These are phyloP conservation scores for Penicillium odoratum DNA, from an alignment of 495 filamentous ascomycete genomes.

Conservation along the genomic window DNA sequence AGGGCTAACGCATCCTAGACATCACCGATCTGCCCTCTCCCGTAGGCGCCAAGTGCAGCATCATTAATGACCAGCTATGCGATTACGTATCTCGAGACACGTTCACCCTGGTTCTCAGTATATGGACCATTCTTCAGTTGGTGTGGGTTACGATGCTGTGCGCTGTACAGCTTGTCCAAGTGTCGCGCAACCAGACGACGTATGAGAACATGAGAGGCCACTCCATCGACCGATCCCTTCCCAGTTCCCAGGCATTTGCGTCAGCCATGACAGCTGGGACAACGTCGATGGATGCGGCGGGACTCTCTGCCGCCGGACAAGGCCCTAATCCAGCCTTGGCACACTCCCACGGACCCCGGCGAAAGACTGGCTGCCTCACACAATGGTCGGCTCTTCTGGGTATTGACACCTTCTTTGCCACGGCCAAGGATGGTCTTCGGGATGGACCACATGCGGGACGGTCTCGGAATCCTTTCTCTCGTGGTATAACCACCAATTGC, in stretches of 20 bases:
- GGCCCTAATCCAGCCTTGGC: slow-evolving; percentile 47
- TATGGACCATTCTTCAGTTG: slow-evolving; percentile 81
- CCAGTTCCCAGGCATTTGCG: slow-evolving; percentile 65
- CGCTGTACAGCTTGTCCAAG: slow-evolving; percentile 85
- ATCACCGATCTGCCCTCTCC: slow-evolving; percentile 55
- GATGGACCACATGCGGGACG: slow-evolving; percentile 48
- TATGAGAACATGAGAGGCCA: slow-evolving; percentile 90
- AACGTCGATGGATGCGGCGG: slow-evolving; percentile 65
- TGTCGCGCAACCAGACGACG: slow-evolving; percentile 88
- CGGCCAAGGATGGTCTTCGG: slow-evolving; percentile 65
- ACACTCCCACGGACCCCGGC: slow-evolving; percentile 44
- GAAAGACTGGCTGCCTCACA: slow-evolving; percentile 61
- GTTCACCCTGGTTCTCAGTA: slow-evolving; percentile 72
- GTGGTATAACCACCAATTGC: slow-evolving; percentile 80
- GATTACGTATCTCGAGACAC: slow-evolving; percentile 72
- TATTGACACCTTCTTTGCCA: slow-evolving; percentile 87
- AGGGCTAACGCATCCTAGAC: slow-evolving; percentile 41
- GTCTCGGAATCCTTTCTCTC: slow-evolving; percentile 78
- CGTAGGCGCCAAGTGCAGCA: slow-evolving; percentile 59
- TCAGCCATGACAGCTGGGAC: slow-evolving; percentile 76
- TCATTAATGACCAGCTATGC: slow-evolving; percentile 75
- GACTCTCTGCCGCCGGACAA: slow-evolving; percentile 58
- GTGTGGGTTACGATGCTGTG: slow-evolving; percentile 96
- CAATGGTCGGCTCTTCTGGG: slow-evolving; percentile 85
- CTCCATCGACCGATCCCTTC: slow-evolving; percentile 49